Percentiles rank a stretch among this genome's conserved stretches.
Conservation (phyloP, 257 asterid species). For the Phtheirospermum japonicum region DNA sequence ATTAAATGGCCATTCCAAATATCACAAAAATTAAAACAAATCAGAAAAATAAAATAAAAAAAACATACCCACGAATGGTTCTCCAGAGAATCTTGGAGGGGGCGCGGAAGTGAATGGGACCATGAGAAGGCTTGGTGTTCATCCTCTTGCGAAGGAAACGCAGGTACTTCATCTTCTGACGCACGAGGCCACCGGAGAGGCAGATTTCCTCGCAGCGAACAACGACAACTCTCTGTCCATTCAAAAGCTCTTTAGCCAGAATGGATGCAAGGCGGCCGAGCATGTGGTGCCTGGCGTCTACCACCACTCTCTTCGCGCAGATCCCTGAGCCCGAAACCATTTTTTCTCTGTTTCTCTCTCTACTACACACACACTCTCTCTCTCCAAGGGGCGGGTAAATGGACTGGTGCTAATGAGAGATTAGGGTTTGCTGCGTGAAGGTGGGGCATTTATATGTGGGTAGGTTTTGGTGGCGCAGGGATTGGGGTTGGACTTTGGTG, state of each 20-base stretch:
- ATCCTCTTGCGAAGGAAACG: conserved; percentile 50
- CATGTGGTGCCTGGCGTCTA: conserved; percentile 55
- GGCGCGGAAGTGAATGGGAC: conserved; percentile 52
- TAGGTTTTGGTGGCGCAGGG: conserved; percentile 1
- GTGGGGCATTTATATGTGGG: not conserved
- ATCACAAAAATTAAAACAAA: not conserved
- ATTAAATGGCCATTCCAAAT: too few relatives aligned
- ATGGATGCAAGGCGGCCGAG: conserved; percentile 45
- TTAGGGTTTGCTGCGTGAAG: conserved; percentile 18
- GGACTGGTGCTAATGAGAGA: not conserved
- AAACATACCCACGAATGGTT: conserved; percentile 49
- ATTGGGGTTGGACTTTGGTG: not conserved
- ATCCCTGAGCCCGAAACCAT: conserved; percentile 60
- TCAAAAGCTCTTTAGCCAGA: conserved; percentile 48
- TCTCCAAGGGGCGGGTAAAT: conserved; percentile 15
- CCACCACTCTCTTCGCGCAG: conserved; percentile 45
- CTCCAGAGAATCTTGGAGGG: conserved; percentile 55
- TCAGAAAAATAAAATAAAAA: not conserved
- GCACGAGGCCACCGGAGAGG: conserved; percentile 52
- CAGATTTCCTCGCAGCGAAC: conserved; percentile 52
- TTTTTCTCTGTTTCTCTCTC: not conserved
- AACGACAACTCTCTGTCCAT: conserved; percentile 45
- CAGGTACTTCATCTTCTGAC: conserved; percentile 52
- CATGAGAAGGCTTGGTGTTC: conserved; percentile 55
- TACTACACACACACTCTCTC: conserved; percentile 19